Base-by-base conservation (phyloP, 2,329 filamentous ascomycete species). In the Colletotrichum limetticola region DNA sequence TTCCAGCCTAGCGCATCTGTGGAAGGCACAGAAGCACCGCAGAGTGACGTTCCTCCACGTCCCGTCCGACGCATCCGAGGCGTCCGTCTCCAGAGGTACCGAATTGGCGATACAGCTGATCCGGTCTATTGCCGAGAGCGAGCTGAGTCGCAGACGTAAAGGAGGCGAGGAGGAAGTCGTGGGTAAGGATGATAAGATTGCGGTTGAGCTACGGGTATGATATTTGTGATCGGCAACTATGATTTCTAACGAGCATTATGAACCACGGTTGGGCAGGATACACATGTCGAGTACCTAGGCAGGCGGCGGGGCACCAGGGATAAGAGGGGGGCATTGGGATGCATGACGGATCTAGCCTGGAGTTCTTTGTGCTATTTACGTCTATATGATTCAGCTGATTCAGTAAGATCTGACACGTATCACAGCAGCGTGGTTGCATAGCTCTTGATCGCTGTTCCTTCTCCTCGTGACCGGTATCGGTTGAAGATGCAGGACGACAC, bases 11-110 rank as follows among this genome's bases (percentile, higher is more conserved):
- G 86, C 92, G 24, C 83, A 91, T 71, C 82, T 91, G 46, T 85
- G 83, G 77, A 88, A 86, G 78, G 80, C 84, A 59, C 77, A 84
- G 57, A 79, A 85, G 72, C 82, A 83, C 24, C 83, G 83, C 68
- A 87, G 87, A 69, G 90, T 93, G 5, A 81, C 92, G 2, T 95
- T 95, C 80, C 82, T 95, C 65, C 93, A 95, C 80, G 93, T 95
- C 1, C 93, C 93, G 0, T 86, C 89, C 7, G 86, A 89, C 30
- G 84, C 87, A 9, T 86, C 89, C 26, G 84, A 89, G 46, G 82
- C 83, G 24, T 82, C 82, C 19, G 77, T 92, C 12, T 78, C 79
- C 28, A 82, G 79, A 3, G 91, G 91, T 4, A 84, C 83, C n/a
- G 85, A 88, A 71, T 79, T 91, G 46, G 82, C 86, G 2, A 66